These are phyloP conservation scores for Trypanosoma congolense DNA, from an alignment of 208 protist genomes.

Conservation along the genomic window DNA sequence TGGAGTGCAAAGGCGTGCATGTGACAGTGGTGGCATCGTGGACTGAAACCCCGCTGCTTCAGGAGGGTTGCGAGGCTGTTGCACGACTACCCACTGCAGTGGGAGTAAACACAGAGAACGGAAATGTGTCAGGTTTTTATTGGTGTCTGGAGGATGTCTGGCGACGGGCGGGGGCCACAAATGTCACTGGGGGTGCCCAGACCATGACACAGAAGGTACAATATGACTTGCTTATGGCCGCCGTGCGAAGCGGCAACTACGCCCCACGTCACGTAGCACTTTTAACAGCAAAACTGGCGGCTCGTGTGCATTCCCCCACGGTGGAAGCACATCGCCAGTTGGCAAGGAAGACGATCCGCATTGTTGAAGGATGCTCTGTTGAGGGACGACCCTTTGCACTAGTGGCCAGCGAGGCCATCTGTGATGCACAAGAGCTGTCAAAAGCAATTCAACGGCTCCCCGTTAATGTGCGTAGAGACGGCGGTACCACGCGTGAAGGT, in stretches of 20 bases:
- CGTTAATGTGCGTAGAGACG: neutral
- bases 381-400: slow-evolving; percentile 22
- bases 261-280: slow-evolving; percentile 18
- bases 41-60: slow-evolving; percentile 55
- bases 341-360: slow-evolving; percentile 16
- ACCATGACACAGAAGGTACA: slow-evolving; percentile 34
- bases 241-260: slow-evolving; percentile 10
- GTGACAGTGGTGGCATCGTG: slow-evolving; percentile 49
- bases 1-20: slow-evolving; percentile 32
- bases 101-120: neutral
- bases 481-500: neutral
- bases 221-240: slow-evolving; percentile 19
- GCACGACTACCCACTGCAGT: slow-evolving; percentile 17
- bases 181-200: slow-evolving; percentile 14
- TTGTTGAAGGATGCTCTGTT: slow-evolving; percentile 11
- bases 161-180: slow-evolving; percentile 1
- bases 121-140: slow-evolving; percentile 24
- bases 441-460: neutral
- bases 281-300: slow-evolving; percentile 40
- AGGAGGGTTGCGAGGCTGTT: slow-evolving; percentile 63
- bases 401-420: slow-evolving; percentile 11
- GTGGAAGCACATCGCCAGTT: slow-evolving; percentile 64
- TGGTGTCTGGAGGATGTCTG: slow-evolving; percentile 39
- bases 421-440: slow-evolving; percentile 9
- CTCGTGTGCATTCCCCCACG: slow-evolving; percentile 48